Percentiles rank a stretch among this genome's conserved stretches.
Conservation (phyloP, 352 stramenopile species). For the Pythium volutum region DNA sequence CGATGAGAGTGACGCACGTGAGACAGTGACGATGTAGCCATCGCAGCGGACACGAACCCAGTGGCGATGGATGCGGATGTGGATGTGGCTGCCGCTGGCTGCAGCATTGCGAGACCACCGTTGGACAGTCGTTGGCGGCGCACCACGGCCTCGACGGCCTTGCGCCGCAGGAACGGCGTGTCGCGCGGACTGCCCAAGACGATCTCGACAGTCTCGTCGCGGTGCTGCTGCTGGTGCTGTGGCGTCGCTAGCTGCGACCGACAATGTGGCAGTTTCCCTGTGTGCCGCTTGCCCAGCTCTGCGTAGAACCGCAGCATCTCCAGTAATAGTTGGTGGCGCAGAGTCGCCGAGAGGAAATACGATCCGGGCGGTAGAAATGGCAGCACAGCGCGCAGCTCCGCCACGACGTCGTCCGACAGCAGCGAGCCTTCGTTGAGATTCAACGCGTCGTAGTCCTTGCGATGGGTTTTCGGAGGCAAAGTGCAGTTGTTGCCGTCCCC, state of each 20-base stretch:
- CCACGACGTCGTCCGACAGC: slow-evolving; percentile 40
- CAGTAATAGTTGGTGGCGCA: slow-evolving; percentile 44
- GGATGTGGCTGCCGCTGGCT: slow-evolving; percentile 5
- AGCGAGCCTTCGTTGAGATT: slow-evolving; percentile 40
- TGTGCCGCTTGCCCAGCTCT: slow-evolving; percentile 18
- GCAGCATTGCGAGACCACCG: slow-evolving; percentile 40
- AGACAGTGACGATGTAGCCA: slow-evolving; percentile 22
- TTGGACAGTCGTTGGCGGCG: slow-evolving; percentile 40
- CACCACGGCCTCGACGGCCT: slow-evolving; percentile 52
- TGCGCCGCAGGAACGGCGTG: slow-evolving; percentile 66
- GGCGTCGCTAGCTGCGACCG: not conserved
- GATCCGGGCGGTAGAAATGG: slow-evolving; percentile 42
- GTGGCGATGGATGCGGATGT: slow-evolving; percentile 2
- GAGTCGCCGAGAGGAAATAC: slow-evolving; percentile 46
- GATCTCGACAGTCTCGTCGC: slow-evolving; percentile 33
- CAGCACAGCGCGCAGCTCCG: slow-evolving; percentile 42
- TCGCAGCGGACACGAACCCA: slow-evolving; percentile 21
- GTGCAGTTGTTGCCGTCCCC: not conserved
- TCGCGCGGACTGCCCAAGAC: slow-evolving; percentile 58
- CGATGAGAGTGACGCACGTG: slow-evolving; percentile 12
- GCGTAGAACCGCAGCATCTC: slow-evolving; percentile 62
- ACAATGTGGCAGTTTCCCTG: not conserved
- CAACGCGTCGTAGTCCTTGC: slow-evolving; percentile 21
- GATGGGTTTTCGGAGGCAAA: not conserved
- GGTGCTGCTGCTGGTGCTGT: not conserved